Conservation (phyloP, 2,329 filamentous ascomycete genomes). For the Hypoxylon sp. region DNA sequence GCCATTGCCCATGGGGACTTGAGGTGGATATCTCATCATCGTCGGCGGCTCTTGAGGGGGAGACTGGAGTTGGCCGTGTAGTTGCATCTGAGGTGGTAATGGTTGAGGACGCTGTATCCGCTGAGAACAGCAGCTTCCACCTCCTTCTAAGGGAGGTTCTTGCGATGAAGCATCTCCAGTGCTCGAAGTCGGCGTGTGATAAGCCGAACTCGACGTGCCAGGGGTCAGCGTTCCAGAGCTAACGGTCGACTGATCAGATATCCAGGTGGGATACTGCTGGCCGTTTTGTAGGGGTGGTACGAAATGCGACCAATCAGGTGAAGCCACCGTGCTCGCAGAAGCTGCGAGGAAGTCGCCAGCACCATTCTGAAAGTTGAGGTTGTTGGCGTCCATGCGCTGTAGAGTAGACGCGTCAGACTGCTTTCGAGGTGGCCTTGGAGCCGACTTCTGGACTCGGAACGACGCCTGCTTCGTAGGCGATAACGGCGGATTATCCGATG, state of each 20-base stretch:
- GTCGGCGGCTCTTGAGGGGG: slow-evolving; percentile 31
- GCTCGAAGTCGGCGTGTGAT: slow-evolving; percentile 44
- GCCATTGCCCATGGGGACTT: slow-evolving; percentile 29
- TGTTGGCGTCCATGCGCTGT: slow-evolving; percentile 67
- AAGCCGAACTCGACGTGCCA: slow-evolving; percentile 40
- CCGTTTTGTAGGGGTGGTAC: slow-evolving; percentile 33
- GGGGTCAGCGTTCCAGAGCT: slow-evolving; percentile 37
- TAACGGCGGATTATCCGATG: slow-evolving; percentile 52
- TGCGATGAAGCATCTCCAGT: slow-evolving; percentile 39
- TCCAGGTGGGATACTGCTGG: slow-evolving; percentile 29
- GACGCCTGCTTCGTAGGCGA: slow-evolving; percentile 56
- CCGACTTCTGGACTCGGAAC: slow-evolving; percentile 64
- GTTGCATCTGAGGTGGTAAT: slow-evolving; percentile 30
- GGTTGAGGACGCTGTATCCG: slow-evolving; percentile 31
- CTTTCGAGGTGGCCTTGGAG: slow-evolving; percentile 60
- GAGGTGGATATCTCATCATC: slow-evolving; percentile 41
- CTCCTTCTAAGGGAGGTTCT: slow-evolving; percentile 24
- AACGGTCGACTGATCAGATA: slow-evolving; percentile 42
- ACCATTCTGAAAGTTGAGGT: slow-evolving; percentile 61
- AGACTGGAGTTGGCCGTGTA: slow-evolving; percentile 31
- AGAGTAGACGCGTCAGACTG: slow-evolving; percentile 65
- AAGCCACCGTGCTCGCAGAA: slow-evolving; percentile 31
- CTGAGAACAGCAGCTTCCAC: slow-evolving; percentile 44
- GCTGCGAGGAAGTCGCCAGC: slow-evolving; percentile 30
- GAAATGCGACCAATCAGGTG: slow-evolving; percentile 32